Evolutionary conservation across 192 early-diverging fungal genomes (phyloP).

Genomic region (Chytriomyces confervae): DNA sequence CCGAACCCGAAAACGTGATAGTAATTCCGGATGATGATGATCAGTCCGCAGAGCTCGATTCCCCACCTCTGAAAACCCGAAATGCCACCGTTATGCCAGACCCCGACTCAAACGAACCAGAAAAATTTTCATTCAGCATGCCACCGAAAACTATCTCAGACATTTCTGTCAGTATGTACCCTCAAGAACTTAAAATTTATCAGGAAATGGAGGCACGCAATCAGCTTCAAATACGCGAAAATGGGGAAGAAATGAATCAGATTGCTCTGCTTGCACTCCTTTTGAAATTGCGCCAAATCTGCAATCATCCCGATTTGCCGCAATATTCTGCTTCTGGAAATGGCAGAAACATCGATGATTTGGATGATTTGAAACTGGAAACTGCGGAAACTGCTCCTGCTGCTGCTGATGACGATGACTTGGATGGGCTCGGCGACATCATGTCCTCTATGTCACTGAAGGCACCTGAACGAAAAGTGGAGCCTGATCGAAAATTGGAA

Average conservation of each 20-base stretch:
- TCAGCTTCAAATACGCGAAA: conserved; percentile 2
- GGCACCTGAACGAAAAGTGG: not conserved
- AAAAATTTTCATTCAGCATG: conserved; percentile 58
- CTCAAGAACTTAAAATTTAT: conserved; percentile 60
- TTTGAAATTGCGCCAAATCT: conserved; percentile 87
- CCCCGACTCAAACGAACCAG: conserved; percentile 6
- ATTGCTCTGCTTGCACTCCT: conserved; percentile 25
- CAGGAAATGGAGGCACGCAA: conserved; percentile 35
- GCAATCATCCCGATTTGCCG: conserved; percentile 87
- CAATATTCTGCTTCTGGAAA: conserved; percentile 58
- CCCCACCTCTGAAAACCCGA: not conserved
- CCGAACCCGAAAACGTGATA: conserved; percentile 6
- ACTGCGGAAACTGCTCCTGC: too few species aligned
- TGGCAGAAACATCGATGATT: not conserved
- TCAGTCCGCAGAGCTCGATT: not conserved
- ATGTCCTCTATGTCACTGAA: not conserved
- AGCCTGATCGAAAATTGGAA: conserved; percentile 51
- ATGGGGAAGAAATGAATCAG: conserved; percentile 1
- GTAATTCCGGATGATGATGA: too few species aligned
- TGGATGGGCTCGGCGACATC: conserved; percentile 1
- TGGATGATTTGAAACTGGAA: not conserved
- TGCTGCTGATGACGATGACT: not conserved
- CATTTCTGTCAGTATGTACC: conserved; percentile 50
- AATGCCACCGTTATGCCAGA: not conserved
- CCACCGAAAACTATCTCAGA: conserved; percentile 55